These are phyloP conservation scores for Populus hybrid DNA, from an alignment of 441 rosid species.

Conservation along the genomic window DNA sequence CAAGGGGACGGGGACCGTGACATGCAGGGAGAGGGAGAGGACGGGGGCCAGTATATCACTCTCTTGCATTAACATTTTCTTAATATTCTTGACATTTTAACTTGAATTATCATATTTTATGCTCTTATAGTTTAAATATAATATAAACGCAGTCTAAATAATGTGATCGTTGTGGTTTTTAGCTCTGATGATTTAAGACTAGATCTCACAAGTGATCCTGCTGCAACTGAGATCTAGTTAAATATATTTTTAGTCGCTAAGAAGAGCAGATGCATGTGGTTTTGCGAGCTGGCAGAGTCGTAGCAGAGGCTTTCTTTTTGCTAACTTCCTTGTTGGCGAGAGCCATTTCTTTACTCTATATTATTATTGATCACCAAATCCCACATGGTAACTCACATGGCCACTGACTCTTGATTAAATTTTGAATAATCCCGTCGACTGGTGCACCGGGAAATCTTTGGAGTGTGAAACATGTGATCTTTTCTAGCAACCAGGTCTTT, in stretches of 20 bases:
- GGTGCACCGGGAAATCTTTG: neutral
- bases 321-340: neutral
- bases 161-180: neutral
- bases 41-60: neutral
- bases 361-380: neutral
- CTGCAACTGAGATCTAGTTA: neutral
- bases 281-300: too few relatives aligned
- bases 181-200: too few relatives aligned
- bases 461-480: neutral
- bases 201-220: neutral
- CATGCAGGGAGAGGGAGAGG: too few relatives aligned
- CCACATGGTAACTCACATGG: neutral
- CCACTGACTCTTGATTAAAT: too few relatives aligned
- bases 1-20: neutral
- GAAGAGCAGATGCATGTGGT: neutral
- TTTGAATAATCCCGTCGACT: neutral
- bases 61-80: neutral
- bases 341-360: neutral
- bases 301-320: neutral
- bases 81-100: too few relatives aligned
- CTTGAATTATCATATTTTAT: too few relatives aligned
- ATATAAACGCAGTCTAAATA: neutral
- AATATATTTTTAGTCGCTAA: neutral
- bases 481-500: neutral
- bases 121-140: too few relatives aligned